Evolutionary conservation across 768 basidiomycete species (phyloP).

Genomic region (Kwoniella mangroviensis): DNA sequence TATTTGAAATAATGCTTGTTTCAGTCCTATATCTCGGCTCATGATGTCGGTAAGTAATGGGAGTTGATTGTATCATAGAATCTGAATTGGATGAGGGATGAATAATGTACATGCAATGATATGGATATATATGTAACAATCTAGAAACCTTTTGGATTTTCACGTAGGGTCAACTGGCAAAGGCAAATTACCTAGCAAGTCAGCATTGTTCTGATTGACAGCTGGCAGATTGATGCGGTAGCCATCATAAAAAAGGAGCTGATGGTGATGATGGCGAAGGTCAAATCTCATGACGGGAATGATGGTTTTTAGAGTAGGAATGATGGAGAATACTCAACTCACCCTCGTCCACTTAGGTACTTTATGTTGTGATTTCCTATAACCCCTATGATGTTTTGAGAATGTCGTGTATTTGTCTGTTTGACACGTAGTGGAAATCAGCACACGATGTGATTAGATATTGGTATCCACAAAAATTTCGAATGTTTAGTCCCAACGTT

Average conservation of each 20-base stretch:
- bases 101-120: conserved; percentile 2
- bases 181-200: not conserved
- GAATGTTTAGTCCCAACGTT: not conserved
- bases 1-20: no score
- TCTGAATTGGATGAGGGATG: no score
- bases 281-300: no score
- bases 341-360: conserved; percentile 97
- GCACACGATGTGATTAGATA: not conserved
- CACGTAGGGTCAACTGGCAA: conserved; percentile 72
- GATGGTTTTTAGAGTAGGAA: no score
- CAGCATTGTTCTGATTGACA: not conserved
- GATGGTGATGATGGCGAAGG: not conserved
- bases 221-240: not conserved
- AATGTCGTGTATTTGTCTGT: conserved; percentile 94
- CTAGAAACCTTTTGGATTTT: conserved; percentile 91
- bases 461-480: no score
- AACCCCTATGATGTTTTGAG: conserved; percentile 69
- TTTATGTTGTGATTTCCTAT: conserved; percentile 93
- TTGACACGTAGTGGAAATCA: not conserved
- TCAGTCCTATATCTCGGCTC: no score
- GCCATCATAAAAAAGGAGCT: not conserved
- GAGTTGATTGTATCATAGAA: not conserved
- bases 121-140: not conserved
- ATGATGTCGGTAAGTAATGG: not conserved
- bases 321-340: conserved; percentile 48